Conservation (phyloP, 2,329 filamentous ascomycete species). For the Botryotinia convoluta region DNA sequence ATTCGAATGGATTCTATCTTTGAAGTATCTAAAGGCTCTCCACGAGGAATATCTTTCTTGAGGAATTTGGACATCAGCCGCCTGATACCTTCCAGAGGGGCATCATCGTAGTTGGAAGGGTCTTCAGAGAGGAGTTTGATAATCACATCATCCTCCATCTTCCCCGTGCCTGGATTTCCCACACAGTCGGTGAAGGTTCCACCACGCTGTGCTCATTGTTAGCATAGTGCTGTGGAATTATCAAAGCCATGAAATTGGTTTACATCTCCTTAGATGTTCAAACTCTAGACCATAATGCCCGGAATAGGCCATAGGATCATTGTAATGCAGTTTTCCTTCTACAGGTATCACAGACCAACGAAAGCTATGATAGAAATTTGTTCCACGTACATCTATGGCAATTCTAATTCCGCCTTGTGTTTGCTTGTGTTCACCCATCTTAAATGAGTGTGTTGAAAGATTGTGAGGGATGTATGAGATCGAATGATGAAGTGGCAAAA, state of each 20-base stretch:
- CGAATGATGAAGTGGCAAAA: slow-evolving; percentile 5
- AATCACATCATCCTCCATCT: slow-evolving; percentile 71
- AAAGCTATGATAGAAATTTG: not conserved
- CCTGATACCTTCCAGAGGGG: slow-evolving; percentile 85
- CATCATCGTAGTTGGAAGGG: slow-evolving; percentile 85
- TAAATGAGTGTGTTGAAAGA: slow-evolving; percentile 25
- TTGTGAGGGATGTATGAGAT: not conserved
- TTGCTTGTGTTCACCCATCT: slow-evolving; percentile 22
- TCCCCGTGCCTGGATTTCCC: slow-evolving; percentile 69
- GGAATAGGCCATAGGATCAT: not conserved
- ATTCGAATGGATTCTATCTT: slow-evolving; percentile 89
- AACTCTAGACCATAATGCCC: not conserved
- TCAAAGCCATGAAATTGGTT: not conserved
- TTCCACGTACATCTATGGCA: slow-evolving; percentile 51
- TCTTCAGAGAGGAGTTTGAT: slow-evolving; percentile 91
- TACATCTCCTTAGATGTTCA: slow-evolving; percentile 21
- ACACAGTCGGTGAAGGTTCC: slow-evolving; percentile 94
- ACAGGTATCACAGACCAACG: slow-evolving; percentile 30
- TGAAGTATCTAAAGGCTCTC: slow-evolving; percentile 75
- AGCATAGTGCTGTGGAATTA: not conserved
- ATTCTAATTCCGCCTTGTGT: slow-evolving; percentile 62
- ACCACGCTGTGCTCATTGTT: slow-evolving; percentile 55
- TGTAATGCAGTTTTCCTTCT: slow-evolving; percentile 4
- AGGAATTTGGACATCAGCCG: slow-evolving; percentile 79
- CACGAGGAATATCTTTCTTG: slow-evolving; percentile 72